Percentiles rank a stretch among this genome's conserved stretches.
Conservation (phyloP, 1,284 basidiomycete species). For the Rhodotorula sp. region DNA sequence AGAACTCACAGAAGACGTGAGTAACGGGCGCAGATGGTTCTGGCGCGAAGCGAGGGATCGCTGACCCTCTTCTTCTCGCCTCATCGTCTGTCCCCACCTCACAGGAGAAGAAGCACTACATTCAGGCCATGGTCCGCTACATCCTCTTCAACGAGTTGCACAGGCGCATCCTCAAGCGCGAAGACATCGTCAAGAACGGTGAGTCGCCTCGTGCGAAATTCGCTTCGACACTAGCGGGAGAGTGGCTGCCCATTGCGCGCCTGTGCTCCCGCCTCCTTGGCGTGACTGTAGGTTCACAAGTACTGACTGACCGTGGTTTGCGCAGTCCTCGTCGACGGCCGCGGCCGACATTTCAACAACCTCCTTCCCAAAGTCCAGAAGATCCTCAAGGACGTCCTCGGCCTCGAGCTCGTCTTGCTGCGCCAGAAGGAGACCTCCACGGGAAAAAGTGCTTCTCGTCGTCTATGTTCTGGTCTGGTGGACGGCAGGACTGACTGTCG, state of each 20-base stretch:
- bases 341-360: slow-evolving; percentile 19
- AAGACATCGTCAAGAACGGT: slow-evolving; percentile 35
- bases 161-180: slow-evolving; percentile 20
- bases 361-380: slow-evolving; percentile 33
- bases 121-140: slow-evolving; percentile 27
- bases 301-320: neutral
- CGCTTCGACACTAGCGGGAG: neutral
- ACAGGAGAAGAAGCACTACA: slow-evolving; percentile 36
- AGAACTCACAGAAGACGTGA: slow-evolving; percentile 19
- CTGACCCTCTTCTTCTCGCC: neutral
- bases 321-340: slow-evolving; percentile 32
- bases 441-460: slow-evolving; percentile 25
- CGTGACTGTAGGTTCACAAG: no score
- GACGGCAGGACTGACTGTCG: neutral
- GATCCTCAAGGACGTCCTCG: slow-evolving; percentile 24
- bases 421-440: slow-evolving; percentile 23
- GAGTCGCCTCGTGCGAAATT: neutral
- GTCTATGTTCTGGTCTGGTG: no score
- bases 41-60: neutral
- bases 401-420: slow-evolving; percentile 34
- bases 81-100: neutral
- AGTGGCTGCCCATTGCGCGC: neutral
- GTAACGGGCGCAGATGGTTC: neutral
- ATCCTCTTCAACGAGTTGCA: slow-evolving; percentile 32
- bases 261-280: no score